Evolutionary conservation across 768 basidiomycete genomes (phyloP).

Genomic region (Coprinopsis sp.): DNA sequence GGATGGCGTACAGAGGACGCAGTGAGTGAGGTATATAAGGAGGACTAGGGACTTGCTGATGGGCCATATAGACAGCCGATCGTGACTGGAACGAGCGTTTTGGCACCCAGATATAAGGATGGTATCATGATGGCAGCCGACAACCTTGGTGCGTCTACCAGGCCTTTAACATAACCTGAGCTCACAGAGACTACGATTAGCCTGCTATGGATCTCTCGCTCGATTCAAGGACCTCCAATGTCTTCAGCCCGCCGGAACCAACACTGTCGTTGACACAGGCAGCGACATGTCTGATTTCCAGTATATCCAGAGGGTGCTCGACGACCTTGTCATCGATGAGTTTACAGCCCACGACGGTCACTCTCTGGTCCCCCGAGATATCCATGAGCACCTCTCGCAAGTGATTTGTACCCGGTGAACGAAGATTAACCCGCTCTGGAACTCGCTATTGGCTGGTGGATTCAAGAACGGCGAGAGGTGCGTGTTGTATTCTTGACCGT

Average conservation of each 20-base stretch:
- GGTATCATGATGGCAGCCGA: constrained; percentile 99
- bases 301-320: constrained; percentile 76
- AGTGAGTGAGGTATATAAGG: constrained; percentile 41
- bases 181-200: constrained; percentile 31
- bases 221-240: constrained; percentile 94
- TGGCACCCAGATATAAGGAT: constrained; percentile 92
- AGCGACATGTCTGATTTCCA: constrained; percentile 99
- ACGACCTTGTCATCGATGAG: constrained; percentile 75
- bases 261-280: constrained; percentile 85
- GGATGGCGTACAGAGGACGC: constrained; percentile 73
- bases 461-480: constrained; percentile 80
- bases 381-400: constrained; percentile 88
- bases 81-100: constrained; percentile 94
- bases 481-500: too few species aligned
- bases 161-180: not conserved
- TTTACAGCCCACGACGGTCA: constrained; percentile 81
- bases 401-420: constrained; percentile 86
- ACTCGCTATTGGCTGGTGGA: constrained; percentile 88
- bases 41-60: not conserved
- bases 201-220: constrained; percentile 95
- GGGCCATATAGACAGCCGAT: constrained; percentile 96
- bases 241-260: constrained; percentile 75
- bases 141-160: constrained; percentile 69
- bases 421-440: constrained; percentile 95
- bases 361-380: constrained; percentile 76